Percentiles rank a stretch among this genome's conserved stretches.
These are phyloP conservation scores for Diplodia sapinea DNA, from an alignment of 2,329 filamentous ascomycete genomes.

Conservation along the genomic window DNA sequence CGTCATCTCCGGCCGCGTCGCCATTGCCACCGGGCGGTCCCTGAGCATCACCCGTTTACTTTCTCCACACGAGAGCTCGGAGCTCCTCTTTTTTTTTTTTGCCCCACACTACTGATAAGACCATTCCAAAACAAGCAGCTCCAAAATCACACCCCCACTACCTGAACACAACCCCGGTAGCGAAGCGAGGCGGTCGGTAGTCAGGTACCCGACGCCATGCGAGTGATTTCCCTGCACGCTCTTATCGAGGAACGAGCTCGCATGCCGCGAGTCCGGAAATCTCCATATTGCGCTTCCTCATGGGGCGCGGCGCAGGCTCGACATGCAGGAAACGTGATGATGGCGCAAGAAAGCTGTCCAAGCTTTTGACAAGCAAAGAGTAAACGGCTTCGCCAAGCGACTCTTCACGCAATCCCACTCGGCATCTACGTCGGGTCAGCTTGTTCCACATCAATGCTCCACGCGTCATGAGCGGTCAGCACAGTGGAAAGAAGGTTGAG, in stretches of 20 bases:
- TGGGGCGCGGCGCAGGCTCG: background rate
- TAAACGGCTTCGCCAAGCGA: background rate
- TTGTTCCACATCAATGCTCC: background rate
- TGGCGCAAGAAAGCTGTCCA: background rate
- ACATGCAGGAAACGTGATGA: background rate
- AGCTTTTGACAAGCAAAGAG: conserved; percentile 9
- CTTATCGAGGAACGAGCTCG: background rate
- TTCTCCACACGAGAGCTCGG: conserved; percentile 10
- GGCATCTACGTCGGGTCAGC: background rate
- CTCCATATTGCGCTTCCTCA: background rate
- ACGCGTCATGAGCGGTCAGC: background rate
- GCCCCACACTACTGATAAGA: conserved; percentile 16
- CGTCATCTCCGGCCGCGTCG: background rate
- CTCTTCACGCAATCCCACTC: too few relatives aligned
- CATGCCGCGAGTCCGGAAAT: background rate
- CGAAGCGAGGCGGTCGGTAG: background rate
- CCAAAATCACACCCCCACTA: background rate
- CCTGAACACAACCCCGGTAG: background rate
- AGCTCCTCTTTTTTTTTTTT: background rate
- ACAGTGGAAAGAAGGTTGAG: background rate
- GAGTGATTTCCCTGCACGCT: background rate
- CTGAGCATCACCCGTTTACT: background rate
- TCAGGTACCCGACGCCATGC: conserved; percentile 24
- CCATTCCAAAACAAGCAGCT: conserved; percentile 24
- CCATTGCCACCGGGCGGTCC: background rate